These are phyloP conservation scores for Suhomyces canberraensis DNA, from an alignment of 805 yeast genomes.

Conservation along the genomic window DNA sequence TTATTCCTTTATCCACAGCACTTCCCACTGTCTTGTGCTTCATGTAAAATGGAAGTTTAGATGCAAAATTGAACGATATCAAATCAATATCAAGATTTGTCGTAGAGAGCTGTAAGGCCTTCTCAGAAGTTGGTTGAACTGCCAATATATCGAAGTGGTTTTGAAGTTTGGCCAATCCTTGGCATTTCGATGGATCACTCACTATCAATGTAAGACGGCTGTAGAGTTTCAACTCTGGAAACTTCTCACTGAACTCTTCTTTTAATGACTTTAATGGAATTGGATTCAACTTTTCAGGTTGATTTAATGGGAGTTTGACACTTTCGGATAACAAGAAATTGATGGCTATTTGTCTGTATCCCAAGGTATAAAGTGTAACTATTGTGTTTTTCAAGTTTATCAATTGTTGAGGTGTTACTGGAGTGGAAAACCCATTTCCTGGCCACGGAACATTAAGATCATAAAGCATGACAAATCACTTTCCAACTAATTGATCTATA, in stretches of 20 bases:
- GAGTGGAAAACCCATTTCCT: constrained; percentile 41
- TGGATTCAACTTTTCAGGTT: constrained; percentile 44
- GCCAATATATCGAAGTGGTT: constrained; percentile 74
- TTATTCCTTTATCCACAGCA: constrained; percentile 78
- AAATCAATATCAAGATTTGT: constrained; percentile 78
- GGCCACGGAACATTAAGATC: constrained; percentile 81
- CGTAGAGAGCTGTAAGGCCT: constrained; percentile 70
- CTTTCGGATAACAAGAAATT: constrained; percentile 57
- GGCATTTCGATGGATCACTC: constrained; percentile 76
- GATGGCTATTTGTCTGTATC: constrained; percentile 75
- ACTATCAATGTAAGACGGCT: constrained; percentile 74
- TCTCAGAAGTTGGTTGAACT: constrained; percentile 76
- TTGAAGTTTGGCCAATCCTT: constrained; percentile 48
- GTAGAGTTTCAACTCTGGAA: constrained; percentile 43
- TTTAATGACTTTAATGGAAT: constrained; percentile 36
- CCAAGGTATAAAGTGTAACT: constrained; percentile 53
- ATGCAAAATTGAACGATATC: constrained; percentile 65
- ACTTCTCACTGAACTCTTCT: constrained; percentile 15
- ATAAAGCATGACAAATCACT: constrained; percentile 20
- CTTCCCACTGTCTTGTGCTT: constrained; percentile 83
- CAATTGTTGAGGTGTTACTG: constrained; percentile 43
- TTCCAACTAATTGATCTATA: not conserved
- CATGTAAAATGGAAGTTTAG: constrained; percentile 68
- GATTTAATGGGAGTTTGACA: constrained; percentile 49
- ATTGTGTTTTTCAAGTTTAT: constrained; percentile 47